These are phyloP conservation scores for Cryptosporidium felis DNA, from an alignment of 169 alveolate genomes.

Conservation along the genomic window DNA sequence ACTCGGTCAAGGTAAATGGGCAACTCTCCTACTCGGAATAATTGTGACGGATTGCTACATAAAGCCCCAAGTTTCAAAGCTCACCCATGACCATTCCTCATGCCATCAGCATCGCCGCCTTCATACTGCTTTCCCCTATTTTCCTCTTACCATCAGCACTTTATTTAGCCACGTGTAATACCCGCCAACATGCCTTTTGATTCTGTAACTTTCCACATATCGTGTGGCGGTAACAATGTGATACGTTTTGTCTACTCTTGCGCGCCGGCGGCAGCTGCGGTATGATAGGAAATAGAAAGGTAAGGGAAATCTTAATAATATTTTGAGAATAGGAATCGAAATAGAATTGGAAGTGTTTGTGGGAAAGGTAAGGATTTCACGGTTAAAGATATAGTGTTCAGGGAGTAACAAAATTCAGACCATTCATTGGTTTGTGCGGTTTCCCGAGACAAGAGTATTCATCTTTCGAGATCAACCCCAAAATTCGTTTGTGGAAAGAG, in stretches of 20 bases:
- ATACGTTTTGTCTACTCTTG: neutral
- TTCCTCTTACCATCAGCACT: neutral
- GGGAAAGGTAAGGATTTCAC: slow-evolving; percentile 37
- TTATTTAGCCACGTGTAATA: slow-evolving; percentile 15
- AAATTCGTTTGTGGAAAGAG: too few species aligned
- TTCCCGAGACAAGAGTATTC: too few species aligned
- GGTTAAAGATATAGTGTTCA: neutral
- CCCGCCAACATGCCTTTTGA: slow-evolving; percentile 11
- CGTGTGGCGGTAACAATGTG: slow-evolving; percentile 2
- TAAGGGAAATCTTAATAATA: slow-evolving; percentile 65
- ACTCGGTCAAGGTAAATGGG: too few species aligned
- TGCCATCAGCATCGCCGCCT: too few species aligned
- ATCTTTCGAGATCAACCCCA: too few species aligned
- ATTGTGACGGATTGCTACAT: too few species aligned
- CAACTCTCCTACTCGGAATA: too few species aligned
- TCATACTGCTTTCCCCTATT: neutral
- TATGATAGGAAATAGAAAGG: neutral
- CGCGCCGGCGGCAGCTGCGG: slow-evolving; percentile 61
- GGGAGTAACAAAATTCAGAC: slow-evolving; percentile 8
- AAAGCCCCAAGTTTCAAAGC: too few species aligned
- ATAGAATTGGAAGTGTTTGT: slow-evolving; percentile 44
- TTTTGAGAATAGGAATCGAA: slow-evolving; percentile 7
- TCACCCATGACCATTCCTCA: too few species aligned
- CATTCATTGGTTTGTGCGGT: neutral
- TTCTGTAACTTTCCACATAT: slow-evolving; percentile 31